These are phyloP conservation scores for Rhodotorula paludigena DNA, from an alignment of 768 basidiomycete species.

Conservation along the genomic window DNA sequence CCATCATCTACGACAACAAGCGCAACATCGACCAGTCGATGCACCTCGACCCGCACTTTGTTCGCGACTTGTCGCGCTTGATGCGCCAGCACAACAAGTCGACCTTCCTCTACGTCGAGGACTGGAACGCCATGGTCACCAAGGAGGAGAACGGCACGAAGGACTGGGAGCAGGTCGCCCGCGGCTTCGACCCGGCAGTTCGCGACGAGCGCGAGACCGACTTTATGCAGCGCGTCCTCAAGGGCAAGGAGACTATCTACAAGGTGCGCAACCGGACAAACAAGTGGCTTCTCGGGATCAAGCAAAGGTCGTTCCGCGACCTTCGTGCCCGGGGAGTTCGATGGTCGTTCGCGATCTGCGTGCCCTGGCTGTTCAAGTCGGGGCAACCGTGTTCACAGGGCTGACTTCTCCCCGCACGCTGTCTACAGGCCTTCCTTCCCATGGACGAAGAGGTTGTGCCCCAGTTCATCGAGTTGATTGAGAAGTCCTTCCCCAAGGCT, in stretches of 20 bases:
- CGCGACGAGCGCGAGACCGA: constrained; percentile 34
- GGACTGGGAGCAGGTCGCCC: constrained; percentile 38
- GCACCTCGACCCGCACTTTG: constrained; percentile 36
- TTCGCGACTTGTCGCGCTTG: constrained; percentile 33
- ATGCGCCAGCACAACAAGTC: constrained; percentile 41
- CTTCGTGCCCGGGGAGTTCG: no score
- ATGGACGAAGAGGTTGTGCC: constrained; percentile 40
- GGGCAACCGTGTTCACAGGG: rapidly evolving
- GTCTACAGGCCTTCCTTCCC: constrained; percentile 36
- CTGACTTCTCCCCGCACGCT: neutral
- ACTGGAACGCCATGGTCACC: constrained; percentile 39
- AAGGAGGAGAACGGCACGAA: constrained; percentile 38
- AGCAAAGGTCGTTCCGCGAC: no score
- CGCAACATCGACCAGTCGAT: constrained; percentile 34
- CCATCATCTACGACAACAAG: constrained; percentile 41
- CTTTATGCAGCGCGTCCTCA: constrained; percentile 36
- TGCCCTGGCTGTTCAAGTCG: no score
- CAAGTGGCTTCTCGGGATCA: no score
- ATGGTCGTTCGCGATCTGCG: neutral
- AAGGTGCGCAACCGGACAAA: constrained; percentile 34
- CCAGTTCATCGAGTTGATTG: constrained; percentile 34
- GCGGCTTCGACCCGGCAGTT: constrained; percentile 39
- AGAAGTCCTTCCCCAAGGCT: constrained; percentile 32
- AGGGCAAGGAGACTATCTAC: constrained; percentile 31
- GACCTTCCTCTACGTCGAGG: constrained; percentile 39